These are phyloP conservation scores for Epichloe hybrida DNA, from an alignment of 2,329 filamentous ascomycete species.

Conservation along the genomic window DNA sequence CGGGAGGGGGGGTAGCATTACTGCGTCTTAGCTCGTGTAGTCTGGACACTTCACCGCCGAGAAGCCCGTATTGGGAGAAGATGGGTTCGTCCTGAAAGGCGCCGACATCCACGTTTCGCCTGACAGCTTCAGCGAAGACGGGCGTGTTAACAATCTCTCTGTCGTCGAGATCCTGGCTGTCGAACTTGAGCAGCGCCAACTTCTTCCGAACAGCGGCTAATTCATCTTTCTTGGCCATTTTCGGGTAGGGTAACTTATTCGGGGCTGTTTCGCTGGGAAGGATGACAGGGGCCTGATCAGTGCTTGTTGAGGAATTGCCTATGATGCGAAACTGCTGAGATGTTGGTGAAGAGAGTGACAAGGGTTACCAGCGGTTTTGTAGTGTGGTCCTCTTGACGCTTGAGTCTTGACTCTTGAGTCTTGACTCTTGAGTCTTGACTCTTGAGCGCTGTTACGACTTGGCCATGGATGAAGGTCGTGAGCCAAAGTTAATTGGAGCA, in stretches of 20 bases:
- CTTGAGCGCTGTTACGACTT: too few relatives aligned
- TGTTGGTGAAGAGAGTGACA: too few relatives aligned
- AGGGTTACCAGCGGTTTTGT: too few relatives aligned
- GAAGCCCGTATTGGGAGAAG: slow-evolving; percentile 10
- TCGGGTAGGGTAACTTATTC: neutral
- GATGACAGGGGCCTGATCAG: too few relatives aligned
- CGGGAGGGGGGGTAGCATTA: neutral
- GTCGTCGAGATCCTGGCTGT: slow-evolving; percentile 1
- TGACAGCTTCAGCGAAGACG: slow-evolving; percentile 9
- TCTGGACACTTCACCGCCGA: slow-evolving; percentile 7
- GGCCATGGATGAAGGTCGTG: too few relatives aligned
- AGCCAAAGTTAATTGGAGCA: too few relatives aligned
- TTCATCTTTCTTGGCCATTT: neutral
- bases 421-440: too few relatives aligned
- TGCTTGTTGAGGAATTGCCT: too few relatives aligned
- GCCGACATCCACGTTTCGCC: neutral
- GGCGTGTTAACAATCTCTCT: slow-evolving; percentile 7
- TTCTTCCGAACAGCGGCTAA: neutral
- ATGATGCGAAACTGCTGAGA: too few relatives aligned
- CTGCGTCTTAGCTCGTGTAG: neutral
- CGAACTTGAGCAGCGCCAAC: neutral
- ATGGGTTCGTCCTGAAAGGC: neutral
- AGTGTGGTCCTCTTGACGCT: too few relatives aligned
- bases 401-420: too few relatives aligned
- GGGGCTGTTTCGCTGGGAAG: too few relatives aligned